Percentiles rank a stretch among this genome's conserved stretches.
phyloP scores from a whole-genome alignment of 2,329 filamentous ascomycete species.

The Nothophaeocryptopus gaeumannii region DNA sequence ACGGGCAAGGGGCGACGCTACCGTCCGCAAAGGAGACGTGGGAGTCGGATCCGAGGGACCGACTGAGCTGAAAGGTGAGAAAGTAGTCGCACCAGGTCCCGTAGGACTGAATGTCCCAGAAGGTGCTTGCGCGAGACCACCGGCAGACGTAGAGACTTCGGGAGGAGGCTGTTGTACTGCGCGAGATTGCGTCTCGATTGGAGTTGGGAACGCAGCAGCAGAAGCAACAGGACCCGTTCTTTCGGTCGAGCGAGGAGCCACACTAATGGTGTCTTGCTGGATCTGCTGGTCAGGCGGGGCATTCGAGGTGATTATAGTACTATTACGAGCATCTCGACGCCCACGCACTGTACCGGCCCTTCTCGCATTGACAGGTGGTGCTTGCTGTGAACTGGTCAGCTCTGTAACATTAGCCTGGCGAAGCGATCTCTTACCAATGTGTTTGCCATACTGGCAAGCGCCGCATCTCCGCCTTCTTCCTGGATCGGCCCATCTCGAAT shows the following conservation, averaged over 20 bases:
- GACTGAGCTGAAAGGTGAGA: slow-evolving; percentile 30
- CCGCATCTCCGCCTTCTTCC: slow-evolving; percentile 68
- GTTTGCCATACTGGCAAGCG: slow-evolving; percentile 71
- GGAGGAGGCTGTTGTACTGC: slow-evolving; percentile 9
- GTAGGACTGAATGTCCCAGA: slow-evolving; percentile 20
- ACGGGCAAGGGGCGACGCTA: slow-evolving; percentile 34
- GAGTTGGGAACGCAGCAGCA: background rate
- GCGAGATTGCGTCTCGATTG: slow-evolving; percentile 3
- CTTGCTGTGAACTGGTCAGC: slow-evolving; percentile 33
- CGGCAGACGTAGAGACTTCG: background rate
- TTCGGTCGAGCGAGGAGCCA: no score
- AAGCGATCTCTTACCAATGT: slow-evolving; percentile 55
- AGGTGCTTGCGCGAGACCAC: slow-evolving; percentile 19
- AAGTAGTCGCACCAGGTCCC: slow-evolving; percentile 23
- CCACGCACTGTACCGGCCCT: slow-evolving; percentile 74
- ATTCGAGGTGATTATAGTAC: slow-evolving; percentile 58
- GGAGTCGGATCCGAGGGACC: slow-evolving; percentile 13
- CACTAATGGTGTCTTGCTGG: no score
- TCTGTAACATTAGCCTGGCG: background rate
- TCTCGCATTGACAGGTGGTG: slow-evolving; percentile 51
- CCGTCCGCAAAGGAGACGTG: slow-evolving; percentile 32
- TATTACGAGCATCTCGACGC: slow-evolving; percentile 86
- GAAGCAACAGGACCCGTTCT: no score
- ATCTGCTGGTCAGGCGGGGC: slow-evolving; percentile 10
- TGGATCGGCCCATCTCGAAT: slow-evolving; percentile 75